Evolutionary conservation across 1,284 basidiomycete species (phyloP).

Genomic region (Marasmius fiardii): DNA sequence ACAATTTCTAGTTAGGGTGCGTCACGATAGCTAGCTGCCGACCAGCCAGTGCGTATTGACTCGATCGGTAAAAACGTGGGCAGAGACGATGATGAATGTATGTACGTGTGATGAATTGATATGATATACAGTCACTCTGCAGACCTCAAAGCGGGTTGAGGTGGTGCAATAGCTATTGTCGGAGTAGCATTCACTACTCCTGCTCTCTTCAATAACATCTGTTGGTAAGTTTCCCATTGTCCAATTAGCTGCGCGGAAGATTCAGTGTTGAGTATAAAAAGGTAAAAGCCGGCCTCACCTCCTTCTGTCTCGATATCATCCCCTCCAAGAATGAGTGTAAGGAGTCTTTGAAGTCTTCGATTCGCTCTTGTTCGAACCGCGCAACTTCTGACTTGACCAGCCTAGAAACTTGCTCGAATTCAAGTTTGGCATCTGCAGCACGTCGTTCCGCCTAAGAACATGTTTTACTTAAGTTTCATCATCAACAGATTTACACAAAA

Average conservation of each 20-base stretch:
- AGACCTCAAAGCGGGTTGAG: neutral
- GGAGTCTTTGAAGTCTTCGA: constrained; percentile 83
- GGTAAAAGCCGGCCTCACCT: constrained; percentile 43
- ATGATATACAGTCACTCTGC: neutral
- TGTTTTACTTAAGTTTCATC: constrained; percentile 2
- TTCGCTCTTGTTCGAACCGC: constrained; percentile 91
- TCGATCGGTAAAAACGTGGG: neutral
- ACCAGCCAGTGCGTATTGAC: too few relatives aligned
- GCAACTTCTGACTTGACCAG: constrained; percentile 89
- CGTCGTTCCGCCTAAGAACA: constrained; percentile 72
- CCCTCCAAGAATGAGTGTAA: constrained; percentile 79
- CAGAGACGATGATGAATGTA: neutral
- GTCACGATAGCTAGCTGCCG: too few relatives aligned
- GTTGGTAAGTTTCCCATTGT: constrained; percentile 75
- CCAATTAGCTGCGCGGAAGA: constrained; percentile 48
- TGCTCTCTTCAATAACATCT: constrained; percentile 51
- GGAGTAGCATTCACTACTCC: constrained; percentile 24
- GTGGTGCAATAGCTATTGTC: neutral
- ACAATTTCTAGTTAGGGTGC: too few relatives aligned
- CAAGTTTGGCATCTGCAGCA: constrained; percentile 75
- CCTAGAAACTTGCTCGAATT: constrained; percentile 86
- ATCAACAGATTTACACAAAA: constrained; percentile 5
- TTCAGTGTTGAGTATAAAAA: constrained; percentile 3
- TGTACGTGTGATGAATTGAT: neutral
- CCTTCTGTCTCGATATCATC: constrained; percentile 79